Conservation (phyloP, 2,329 filamentous ascomycete genomes). For the Phialemonium atrogriseum region DNA sequence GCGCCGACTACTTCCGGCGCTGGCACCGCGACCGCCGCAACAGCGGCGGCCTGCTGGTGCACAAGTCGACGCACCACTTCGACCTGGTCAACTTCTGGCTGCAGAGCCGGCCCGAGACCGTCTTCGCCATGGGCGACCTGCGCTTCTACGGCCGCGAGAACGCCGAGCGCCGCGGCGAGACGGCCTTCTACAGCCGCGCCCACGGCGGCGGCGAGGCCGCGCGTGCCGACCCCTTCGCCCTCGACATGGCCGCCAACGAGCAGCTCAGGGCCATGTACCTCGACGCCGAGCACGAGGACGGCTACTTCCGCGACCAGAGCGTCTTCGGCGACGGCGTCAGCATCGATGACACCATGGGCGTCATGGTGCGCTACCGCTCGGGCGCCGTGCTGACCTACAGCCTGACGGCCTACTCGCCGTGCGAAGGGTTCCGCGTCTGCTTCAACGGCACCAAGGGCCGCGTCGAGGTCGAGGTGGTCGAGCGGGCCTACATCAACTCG, state of each 20-base stretch:
- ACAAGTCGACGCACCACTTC: slow-evolving; percentile 57
- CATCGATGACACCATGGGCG: slow-evolving; percentile 56
- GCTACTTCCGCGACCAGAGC: slow-evolving; percentile 53
- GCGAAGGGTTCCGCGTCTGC: slow-evolving; percentile 50
- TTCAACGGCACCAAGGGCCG: slow-evolving; percentile 52
- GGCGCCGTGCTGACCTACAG: slow-evolving; percentile 52
- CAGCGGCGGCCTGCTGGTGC: slow-evolving; percentile 49
- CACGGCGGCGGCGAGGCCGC: slow-evolving; percentile 43
- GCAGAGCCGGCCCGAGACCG: slow-evolving; percentile 42
- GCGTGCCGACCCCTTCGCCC: slow-evolving; percentile 47
- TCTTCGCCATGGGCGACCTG: slow-evolving; percentile 50
- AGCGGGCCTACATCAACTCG: slow-evolving; percentile 53
- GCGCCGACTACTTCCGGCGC: slow-evolving; percentile 54
- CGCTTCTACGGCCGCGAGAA: slow-evolving; percentile 55
- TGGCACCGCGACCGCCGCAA: slow-evolving; percentile 56
- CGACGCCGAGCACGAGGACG: slow-evolving; percentile 55
- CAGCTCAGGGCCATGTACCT: slow-evolving; percentile 52
- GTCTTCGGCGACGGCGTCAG: slow-evolving; percentile 56
- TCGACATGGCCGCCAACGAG: slow-evolving; percentile 42
- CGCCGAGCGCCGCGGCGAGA: slow-evolving; percentile 45
- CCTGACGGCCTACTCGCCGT: slow-evolving; percentile 52
- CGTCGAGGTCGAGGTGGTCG: slow-evolving; percentile 53
- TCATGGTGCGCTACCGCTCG: slow-evolving; percentile 48
- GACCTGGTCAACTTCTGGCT: slow-evolving; percentile 58
- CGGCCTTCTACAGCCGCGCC: slow-evolving; percentile 40